Percentiles rank a stretch among this genome's conserved stretches.
Conservation (phyloP, 116 monocot species). For the Trichopus zeylanicus region DNA sequence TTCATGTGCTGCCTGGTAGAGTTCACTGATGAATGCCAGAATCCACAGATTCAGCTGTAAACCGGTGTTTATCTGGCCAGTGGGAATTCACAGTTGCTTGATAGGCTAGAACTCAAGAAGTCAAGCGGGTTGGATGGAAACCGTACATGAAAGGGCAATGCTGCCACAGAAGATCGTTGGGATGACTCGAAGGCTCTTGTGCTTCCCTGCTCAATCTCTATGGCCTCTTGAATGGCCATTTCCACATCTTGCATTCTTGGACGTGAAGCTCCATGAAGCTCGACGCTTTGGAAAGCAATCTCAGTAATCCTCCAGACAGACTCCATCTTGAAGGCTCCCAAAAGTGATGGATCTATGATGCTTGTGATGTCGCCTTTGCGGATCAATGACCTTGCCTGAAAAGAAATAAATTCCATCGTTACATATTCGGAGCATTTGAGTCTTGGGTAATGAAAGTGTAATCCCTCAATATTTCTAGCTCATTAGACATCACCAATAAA, state of each 20-base stretch:
- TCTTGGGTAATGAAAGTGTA: too few relatives aligned
- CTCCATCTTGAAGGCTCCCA: constrained; percentile 24
- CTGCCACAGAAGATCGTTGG: too few relatives aligned
- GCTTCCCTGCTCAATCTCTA: constrained; percentile 25
- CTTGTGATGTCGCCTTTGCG: constrained; percentile 29
- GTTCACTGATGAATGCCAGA: too few relatives aligned
- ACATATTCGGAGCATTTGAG: neutral
- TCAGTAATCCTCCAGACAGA: constrained; percentile 39
- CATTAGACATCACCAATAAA: neutral
- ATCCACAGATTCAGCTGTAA: too few relatives aligned
- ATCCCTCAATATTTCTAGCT: too few relatives aligned
- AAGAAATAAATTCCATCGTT: neutral
- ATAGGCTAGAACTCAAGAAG: too few relatives aligned
- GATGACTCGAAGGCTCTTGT: neutral
- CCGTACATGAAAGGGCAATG: too few relatives aligned
- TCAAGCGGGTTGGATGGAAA: too few relatives aligned
- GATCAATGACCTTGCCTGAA: constrained; percentile 33
- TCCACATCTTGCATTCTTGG: constrained; percentile 41
- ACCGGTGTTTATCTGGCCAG: too few relatives aligned
- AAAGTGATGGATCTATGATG: constrained; percentile 31
- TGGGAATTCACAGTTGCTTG: too few relatives aligned
- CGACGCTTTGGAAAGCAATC: constrained; percentile 26
- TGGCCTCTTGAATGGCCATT: constrained; percentile 39
- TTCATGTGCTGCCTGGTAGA: too few relatives aligned
- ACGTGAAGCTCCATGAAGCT: constrained; percentile 19